Percentiles rank a stretch among this genome's conserved stretches.
Conservation (phyloP, 2,329 filamentous ascomycete genomes). For the Nigrospora sphaerica region DNA sequence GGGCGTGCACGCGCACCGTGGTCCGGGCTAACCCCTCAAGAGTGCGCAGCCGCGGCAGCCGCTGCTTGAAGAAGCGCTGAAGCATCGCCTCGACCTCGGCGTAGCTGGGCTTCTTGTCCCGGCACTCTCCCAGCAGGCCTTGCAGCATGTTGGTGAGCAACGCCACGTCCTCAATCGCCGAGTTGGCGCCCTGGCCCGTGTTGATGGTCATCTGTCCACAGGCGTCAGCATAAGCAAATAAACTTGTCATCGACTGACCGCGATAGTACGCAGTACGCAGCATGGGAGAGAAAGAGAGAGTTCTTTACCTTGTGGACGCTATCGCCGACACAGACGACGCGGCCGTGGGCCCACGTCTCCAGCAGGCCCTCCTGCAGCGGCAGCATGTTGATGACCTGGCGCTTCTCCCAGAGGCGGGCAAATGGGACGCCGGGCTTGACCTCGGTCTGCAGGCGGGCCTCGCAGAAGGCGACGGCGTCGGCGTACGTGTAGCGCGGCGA, state of each 20-base stretch:
- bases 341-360: neutral
- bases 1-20: neutral
- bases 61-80: neutral
- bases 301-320: neutral
- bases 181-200: conserved; percentile 1
- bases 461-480: neutral
- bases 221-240: neutral
- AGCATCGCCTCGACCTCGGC: neutral
- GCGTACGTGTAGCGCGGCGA: neutral
- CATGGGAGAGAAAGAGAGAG: neutral
- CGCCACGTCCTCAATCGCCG: neutral
- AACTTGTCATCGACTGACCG: too few relatives aligned
- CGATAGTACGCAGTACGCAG: too few relatives aligned
- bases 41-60: neutral
- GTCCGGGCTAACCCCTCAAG: neutral
- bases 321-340: neutral
- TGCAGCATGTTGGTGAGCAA: neutral
- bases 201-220: neutral
- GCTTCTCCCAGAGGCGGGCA: neutral
- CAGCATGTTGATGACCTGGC: neutral
- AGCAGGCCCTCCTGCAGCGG: neutral
- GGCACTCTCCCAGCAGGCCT: neutral
- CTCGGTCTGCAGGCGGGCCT: neutral
- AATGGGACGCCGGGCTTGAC: neutral
- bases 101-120: neutral